These are phyloP conservation scores for Diaporthe longicolla DNA, from an alignment of 2,329 filamentous ascomycete genomes.

Conservation along the genomic window DNA sequence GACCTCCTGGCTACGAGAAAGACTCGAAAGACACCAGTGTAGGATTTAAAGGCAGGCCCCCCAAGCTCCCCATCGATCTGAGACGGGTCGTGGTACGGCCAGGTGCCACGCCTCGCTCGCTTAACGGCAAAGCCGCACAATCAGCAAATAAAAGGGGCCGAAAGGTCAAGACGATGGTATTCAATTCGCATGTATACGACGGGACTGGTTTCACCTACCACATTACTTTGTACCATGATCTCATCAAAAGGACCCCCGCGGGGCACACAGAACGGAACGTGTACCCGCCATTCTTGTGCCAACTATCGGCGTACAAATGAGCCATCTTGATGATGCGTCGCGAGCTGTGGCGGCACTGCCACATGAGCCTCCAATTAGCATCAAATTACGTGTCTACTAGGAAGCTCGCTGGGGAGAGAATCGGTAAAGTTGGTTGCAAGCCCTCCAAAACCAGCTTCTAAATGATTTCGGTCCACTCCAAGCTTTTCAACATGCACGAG, in stretches of 20 bases:
- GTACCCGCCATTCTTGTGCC: not conserved
- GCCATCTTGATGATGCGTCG: not conserved
- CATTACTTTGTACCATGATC: too few species aligned
- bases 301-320: not conserved
- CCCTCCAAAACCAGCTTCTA: too few species aligned
- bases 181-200: not conserved
- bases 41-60: too few species aligned
- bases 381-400: not conserved
- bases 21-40: not conserved
- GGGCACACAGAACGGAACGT: not conserved
- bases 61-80: not conserved
- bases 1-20: not conserved
- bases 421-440: too few species aligned
- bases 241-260: too few species aligned
- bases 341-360: not conserved
- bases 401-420: too few species aligned
- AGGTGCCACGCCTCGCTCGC: not conserved
- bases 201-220: too few species aligned
- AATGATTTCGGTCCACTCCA: too few species aligned
- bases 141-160: not conserved
- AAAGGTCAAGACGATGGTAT: not conserved
- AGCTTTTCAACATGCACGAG: too few species aligned
- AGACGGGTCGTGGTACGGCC: not conserved
- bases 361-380: not conserved
- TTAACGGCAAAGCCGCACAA: not conserved